These are phyloP conservation scores for Tagetes patula DNA, from an alignment of 129 eudicot species.

Conservation along the genomic window DNA sequence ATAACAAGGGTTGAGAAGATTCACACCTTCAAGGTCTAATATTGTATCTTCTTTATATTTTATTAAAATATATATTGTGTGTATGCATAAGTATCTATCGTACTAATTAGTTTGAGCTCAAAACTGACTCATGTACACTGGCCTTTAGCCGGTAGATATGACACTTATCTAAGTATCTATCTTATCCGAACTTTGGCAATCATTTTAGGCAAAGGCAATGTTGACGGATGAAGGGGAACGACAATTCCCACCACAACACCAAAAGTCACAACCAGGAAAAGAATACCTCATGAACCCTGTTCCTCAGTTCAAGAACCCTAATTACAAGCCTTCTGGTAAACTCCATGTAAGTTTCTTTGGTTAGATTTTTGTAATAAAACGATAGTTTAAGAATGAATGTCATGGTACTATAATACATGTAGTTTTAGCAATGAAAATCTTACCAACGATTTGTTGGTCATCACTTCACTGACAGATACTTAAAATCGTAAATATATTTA, in stretches of 20 bases:
- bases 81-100: no score
- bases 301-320: conserved; percentile 38
- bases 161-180: no score
- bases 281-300: conserved; percentile 75
- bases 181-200: not conserved
- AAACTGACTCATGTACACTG: no score
- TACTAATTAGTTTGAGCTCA: no score
- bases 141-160: no score
- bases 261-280: conserved; percentile 75
- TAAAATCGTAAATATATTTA: no score
- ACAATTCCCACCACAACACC: conserved; percentile 64
- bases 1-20: not conserved
- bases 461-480: no score
- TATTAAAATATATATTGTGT: not conserved
- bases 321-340: conserved; percentile 62
- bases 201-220: conserved; percentile 2
- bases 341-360: conserved; percentile 42
- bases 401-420: no score
- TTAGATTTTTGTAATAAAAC: no score
- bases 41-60: not conserved
- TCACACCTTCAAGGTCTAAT: conserved; percentile 25
- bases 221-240: conserved; percentile 23
- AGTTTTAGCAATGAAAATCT: no score
- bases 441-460: no score
- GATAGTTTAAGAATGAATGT: no score